Evolutionary conservation across 2,329 filamentous ascomycete genomes (phyloP).

Genomic region (Ustulina deusta): DNA sequence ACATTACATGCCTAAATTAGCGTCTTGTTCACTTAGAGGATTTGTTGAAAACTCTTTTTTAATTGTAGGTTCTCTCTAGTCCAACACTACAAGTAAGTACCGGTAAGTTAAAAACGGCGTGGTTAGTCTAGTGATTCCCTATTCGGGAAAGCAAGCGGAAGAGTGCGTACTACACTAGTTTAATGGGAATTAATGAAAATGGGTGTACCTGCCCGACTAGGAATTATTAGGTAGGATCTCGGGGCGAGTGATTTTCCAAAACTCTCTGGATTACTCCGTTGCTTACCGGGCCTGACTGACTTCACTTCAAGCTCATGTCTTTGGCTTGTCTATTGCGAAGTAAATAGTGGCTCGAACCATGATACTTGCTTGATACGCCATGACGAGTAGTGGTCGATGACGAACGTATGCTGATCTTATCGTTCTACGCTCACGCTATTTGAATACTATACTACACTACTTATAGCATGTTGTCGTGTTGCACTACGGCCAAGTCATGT

Average conservation of each 20-base stretch:
- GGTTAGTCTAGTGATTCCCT: not conserved
- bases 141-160: slow-evolving; percentile 9
- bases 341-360: not conserved
- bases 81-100: not conserved
- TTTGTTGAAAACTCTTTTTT: not conserved
- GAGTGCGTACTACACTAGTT: slow-evolving; percentile 1
- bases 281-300: not conserved
- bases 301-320: not conserved
- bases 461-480: not conserved
- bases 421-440: not conserved
- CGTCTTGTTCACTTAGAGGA: not conserved
- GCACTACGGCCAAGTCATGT: slow-evolving; percentile 17
- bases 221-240: slow-evolving; percentile 10
- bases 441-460: slow-evolving; percentile 6
- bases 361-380: not conserved
- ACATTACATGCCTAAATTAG: not conserved
- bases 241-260: slow-evolving; percentile 25
- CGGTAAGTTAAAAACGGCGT: not conserved
- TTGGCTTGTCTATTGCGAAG: not conserved
- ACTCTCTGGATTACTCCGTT: slow-evolving; percentile 2
- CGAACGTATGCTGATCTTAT: not conserved
- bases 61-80: not conserved
- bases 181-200: slow-evolving; percentile 1
- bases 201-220: slow-evolving; percentile 30
- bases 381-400: not conserved